Conservation (phyloP, 2,329 filamentous ascomycete species). For the Calonectria pauciramosa region DNA sequence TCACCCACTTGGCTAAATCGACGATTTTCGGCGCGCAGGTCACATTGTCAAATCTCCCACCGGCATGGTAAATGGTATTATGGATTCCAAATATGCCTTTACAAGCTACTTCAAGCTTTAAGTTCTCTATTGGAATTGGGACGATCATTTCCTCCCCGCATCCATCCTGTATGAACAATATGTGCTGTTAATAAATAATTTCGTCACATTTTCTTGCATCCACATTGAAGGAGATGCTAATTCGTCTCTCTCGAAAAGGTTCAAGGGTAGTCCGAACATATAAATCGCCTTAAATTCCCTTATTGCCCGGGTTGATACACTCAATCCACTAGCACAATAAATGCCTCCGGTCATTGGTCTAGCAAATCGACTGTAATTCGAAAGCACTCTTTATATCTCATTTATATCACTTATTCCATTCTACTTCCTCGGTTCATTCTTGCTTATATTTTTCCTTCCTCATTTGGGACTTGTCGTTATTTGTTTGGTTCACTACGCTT, state of each 20-base stretch:
- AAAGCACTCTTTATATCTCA: not conserved
- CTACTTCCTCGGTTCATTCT: not conserved
- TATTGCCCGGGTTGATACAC: too few relatives aligned
- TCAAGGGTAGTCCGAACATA: not conserved
- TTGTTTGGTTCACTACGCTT: not conserved
- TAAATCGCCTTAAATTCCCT: not conserved
- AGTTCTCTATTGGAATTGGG: not conserved
- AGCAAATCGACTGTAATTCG: not conserved
- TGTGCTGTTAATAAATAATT: not conserved
- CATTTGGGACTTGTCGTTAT: too few relatives aligned
- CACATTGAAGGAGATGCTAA: not conserved
- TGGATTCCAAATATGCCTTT: not conserved
- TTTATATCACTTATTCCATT: not conserved
- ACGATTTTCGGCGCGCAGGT: not conserved
- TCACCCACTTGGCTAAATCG: not conserved
- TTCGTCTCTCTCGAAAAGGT: not conserved
- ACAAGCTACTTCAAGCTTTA: not conserved
- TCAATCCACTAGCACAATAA: too few relatives aligned
- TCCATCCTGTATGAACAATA: not conserved
- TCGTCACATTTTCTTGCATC: not conserved
- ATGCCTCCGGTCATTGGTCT: too few relatives aligned
- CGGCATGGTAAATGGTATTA: not conserved
- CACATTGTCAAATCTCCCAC: slow-evolving; percentile 18
- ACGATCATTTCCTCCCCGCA: not conserved
- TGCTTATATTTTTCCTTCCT: not conserved